Evolutionary conservation across 306 rosid genomes (phyloP), one percentile per base, ranked within the genome.

Genomic region (Cucurbita moschata): DNA sequence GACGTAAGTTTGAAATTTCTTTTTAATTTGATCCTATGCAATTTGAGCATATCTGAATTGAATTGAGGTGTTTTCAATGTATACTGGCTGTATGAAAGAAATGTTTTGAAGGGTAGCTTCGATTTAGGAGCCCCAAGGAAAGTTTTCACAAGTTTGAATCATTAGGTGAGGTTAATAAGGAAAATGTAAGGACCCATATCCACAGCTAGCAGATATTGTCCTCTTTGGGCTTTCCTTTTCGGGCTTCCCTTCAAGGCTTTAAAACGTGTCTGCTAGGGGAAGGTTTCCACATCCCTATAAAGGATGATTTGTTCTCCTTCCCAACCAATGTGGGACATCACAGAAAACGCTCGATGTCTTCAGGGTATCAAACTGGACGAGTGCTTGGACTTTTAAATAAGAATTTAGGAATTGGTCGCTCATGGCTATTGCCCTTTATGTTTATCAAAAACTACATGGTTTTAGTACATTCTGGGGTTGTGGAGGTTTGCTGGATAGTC

Each of bases 1-100:
- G 75, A 95, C 99, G 99, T 95, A 71, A 81, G 92, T 76, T 47
- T 54, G 57, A 0, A 10, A 60, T 77, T 35, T 10, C 42, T 73
- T 49, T 14, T 18, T 53, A 0, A 23, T 43, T 67, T 2, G n/a
- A 16, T 13, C 13, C 15, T 15, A 3, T 43, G 56, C 6, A 35
- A 19, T 44, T 16, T 10, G 18, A 35, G 10, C 13, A 7, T 21
- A 11, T 21, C 0, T 23, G 56, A 16, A 21, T 46, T 67, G n/a
- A 47, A 46, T 47, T 68, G 18, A 23, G 40, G 55, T 21, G 42
- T 68, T 47, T 23, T 68, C 72, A 5, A 19, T 42, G 10, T 10
- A 4, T 43, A 7, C 7, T 40, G 52, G 9, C 71, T 64, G 37
- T 39, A 18, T 40, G 54, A 11, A 66, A 5, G 2, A 19, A 19